A percentile compares a stretch with the other conserved stretches of the same genome.
Evolutionary conservation across 176 grass and related monocot genomes (phyloP).

Genomic region (Zoysia japonica): DNA sequence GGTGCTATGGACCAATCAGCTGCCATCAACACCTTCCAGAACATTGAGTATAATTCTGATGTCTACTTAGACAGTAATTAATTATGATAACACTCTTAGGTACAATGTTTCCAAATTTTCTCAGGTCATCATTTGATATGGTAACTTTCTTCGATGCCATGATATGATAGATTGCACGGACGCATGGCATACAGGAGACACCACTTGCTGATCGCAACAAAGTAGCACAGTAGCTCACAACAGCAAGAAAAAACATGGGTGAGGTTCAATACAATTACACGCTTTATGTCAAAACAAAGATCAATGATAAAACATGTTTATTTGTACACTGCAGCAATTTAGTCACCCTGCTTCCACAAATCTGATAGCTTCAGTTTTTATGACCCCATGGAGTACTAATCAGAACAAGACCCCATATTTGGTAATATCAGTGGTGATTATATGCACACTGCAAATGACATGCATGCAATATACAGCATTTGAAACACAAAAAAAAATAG

Average conservation of each 20-base stretch:
- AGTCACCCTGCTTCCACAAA: not conserved
- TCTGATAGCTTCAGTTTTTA: not conserved
- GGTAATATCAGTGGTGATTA: not conserved
- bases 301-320: not conserved
- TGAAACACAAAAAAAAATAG: not conserved
- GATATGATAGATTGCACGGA: not conserved
- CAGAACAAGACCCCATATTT: not conserved
- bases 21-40: not conserved
- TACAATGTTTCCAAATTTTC: too few relatives aligned
- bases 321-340: not conserved
- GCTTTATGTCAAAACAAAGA: not conserved
- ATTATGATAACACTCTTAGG: too few relatives aligned
- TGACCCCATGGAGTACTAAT: not conserved
- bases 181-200: not conserved
- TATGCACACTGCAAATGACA: not conserved
- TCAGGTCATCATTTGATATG: too few relatives aligned
- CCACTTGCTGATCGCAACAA: not conserved
- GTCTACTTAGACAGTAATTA: not conserved
- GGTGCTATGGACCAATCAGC: too few relatives aligned
- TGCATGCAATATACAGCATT: constrained; percentile 1
- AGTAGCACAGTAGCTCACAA: not conserved
- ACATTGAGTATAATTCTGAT: not conserved
- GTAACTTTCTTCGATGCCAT: too few relatives aligned
- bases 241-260: not conserved
- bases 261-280: not conserved